These are phyloP conservation scores for Mrakia hoshinonis DNA, from an alignment of 768 basidiomycete species.

Conservation along the genomic window DNA sequence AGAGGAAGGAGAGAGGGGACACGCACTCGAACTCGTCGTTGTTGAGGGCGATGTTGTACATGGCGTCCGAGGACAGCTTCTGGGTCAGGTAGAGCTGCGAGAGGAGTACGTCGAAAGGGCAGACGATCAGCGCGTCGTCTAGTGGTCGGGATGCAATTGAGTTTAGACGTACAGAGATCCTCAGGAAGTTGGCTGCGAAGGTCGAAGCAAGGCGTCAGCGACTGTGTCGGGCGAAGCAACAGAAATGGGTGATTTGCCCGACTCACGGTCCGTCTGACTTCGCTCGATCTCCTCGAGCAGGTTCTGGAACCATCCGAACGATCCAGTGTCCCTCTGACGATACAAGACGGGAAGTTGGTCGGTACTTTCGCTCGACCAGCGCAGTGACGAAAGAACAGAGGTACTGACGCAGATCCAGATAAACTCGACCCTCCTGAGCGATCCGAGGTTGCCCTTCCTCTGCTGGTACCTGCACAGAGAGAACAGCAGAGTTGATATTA, in stretches of 20 bases:
- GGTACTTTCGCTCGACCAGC: neutral
- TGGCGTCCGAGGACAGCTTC: conserved; percentile 73
- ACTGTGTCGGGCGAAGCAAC: conserved; percentile 32
- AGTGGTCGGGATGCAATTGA: too few species aligned
- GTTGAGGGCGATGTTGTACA: conserved; percentile 86
- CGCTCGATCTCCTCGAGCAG: conserved; percentile 79
- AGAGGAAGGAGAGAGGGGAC: too few species aligned
- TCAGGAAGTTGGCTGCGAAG: conserved; percentile 70
- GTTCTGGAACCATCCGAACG: conserved; percentile 95
- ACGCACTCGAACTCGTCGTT: conserved; percentile 40
- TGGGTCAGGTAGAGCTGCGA: conserved; percentile 65
- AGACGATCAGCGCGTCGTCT: neutral
- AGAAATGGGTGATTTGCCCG: neutral
- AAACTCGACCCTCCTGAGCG: conserved; percentile 81
- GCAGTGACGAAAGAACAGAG: conserved; percentile 1
- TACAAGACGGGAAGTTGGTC: neutral
- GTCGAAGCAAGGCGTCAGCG: neutral
- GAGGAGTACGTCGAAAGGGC: neutral
- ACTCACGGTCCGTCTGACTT: conserved; percentile 77
- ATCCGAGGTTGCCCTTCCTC: conserved; percentile 63
- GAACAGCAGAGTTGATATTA: too few species aligned
- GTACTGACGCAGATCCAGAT: conserved; percentile 54
- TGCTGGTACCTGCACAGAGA: conserved; percentile 55
- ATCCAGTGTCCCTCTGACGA: conserved; percentile 67
- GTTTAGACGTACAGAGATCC: conserved; percentile 47